Evolutionary conservation across 2,329 filamentous ascomycete genomes (phyloP).

Genomic region (Phaeoacremonium minimum): DNA sequence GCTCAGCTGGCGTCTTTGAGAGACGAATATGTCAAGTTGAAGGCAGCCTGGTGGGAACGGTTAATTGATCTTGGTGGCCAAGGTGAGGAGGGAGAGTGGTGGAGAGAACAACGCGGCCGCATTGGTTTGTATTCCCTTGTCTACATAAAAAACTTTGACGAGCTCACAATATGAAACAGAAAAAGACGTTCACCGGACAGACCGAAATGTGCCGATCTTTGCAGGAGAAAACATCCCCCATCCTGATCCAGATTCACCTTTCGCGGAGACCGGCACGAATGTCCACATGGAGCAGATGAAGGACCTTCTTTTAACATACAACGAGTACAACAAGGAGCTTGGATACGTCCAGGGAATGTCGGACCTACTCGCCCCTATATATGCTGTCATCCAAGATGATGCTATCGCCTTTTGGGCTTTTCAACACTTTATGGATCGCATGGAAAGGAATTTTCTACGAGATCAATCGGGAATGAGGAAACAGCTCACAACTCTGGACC

Average conservation of each 20-base stretch:
- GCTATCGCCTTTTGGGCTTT: slow-evolving; percentile 97
- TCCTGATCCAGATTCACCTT: slow-evolving; percentile 92
- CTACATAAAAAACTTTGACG: too few species aligned
- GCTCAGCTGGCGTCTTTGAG: slow-evolving; percentile 78
- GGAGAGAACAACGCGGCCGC: slow-evolving; percentile 87
- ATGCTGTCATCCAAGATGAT: slow-evolving; percentile 96
- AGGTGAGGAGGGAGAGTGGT: slow-evolving; percentile 85
- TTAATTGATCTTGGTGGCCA: slow-evolving; percentile 79
- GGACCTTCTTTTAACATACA: slow-evolving; percentile 97
- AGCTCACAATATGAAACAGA: slow-evolving; percentile 51
- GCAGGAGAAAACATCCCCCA: slow-evolving; percentile 94
- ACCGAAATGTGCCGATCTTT: slow-evolving; percentile 92
- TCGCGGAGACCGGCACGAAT: slow-evolving; percentile 88
- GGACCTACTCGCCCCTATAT: slow-evolving; percentile 90
- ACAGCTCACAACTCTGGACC: slow-evolving; percentile 86
- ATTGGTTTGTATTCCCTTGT: slow-evolving; percentile 75
- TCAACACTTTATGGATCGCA: slow-evolving; percentile 92
- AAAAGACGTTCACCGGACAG: slow-evolving; percentile 96
- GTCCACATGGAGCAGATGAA: slow-evolving; percentile 99
- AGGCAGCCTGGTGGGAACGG: slow-evolving; percentile 94
- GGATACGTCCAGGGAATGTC: slow-evolving; percentile 99
- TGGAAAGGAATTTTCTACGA: slow-evolving; percentile 94
- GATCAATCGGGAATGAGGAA: slow-evolving; percentile 95
- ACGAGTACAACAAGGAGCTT: slow-evolving; percentile 92
- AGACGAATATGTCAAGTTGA: slow-evolving; percentile 91